phyloP scores from a whole-genome alignment of 176 grass and related monocot genomes.

The Triticum urartu region DNA sequence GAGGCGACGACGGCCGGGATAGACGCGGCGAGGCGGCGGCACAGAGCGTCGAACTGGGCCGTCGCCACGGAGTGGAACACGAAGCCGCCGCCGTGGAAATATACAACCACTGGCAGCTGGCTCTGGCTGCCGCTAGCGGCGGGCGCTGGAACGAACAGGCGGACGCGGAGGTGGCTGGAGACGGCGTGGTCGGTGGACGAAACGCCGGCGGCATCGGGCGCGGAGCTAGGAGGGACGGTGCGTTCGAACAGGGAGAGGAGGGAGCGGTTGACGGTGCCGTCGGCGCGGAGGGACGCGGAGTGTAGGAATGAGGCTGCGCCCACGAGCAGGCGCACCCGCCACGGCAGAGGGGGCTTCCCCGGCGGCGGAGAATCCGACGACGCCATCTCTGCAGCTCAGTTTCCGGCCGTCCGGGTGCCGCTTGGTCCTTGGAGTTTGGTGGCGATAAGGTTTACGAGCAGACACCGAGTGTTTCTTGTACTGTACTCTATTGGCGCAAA shows the following conservation, averaged over 20 bases:
- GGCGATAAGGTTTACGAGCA: neutral
- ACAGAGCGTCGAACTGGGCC: conserved; percentile 32
- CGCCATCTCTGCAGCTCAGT: neutral
- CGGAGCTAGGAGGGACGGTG: neutral
- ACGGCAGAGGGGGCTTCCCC: conserved; percentile 22
- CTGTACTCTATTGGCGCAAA: too few relatives aligned
- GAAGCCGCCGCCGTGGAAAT: conserved; percentile 63
- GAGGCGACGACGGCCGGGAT: conserved; percentile 36
- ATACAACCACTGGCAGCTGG: conserved; percentile 33
- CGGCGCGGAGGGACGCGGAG: conserved; percentile 29
- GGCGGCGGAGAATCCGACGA: neutral
- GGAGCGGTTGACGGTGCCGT: conserved; percentile 55
- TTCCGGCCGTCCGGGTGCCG: neutral
- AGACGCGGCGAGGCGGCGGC: conserved; percentile 29
- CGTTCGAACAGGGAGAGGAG: conserved; percentile 49
- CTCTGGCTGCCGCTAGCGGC: neutral
- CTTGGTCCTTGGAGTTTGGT: too few relatives aligned
- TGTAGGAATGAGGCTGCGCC: conserved; percentile 8
- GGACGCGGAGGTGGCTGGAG: conserved; percentile 7
- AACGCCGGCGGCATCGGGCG: conserved; percentile 27
- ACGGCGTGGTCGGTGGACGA: conserved; percentile 50
- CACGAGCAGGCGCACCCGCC: conserved; percentile 29
- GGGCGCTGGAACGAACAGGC: conserved; percentile 17
- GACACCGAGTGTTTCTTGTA: neutral
- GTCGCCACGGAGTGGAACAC: conserved; percentile 34